Evolutionary conservation across 805 yeast genomes (phyloP), one percentile per base, ranked within the genome.

Genomic region (Spathaspora arborariae): DNA sequence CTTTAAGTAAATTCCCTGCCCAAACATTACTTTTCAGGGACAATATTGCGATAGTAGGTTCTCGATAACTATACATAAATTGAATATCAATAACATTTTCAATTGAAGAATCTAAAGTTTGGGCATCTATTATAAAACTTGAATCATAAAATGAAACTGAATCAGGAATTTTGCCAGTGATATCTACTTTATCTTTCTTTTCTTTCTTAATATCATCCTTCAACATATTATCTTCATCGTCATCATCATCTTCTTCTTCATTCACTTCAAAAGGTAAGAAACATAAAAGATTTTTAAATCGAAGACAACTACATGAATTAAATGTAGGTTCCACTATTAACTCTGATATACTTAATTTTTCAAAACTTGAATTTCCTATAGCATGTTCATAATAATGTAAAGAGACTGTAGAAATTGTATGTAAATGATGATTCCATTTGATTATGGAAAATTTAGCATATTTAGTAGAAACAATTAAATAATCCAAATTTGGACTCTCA

Each of bases 311-410:
- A 57, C 84, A 79, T 6, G 78, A 65, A 21, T 72, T 70, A 44
- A 59, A 55, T 6, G 72, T 74, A 0, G 96, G 88, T 47, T 87
- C 96, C 0, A 79, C 69, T 20, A 80, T 65, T 47, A 86, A 71
- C 7, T 67, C 65, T 0, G 86, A 66, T 5, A 64, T 61, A 44
- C 51, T 68, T 51, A 55, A 56, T 57, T 64, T 64, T 45, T 75
- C 80, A 41, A 75, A 67, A 1, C 82, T 74, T 9, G 74, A 56
- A 27, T 74, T 70, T 37, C 75, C 76, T 43, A 89, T 70, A 20
- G 80, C 79, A 39, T 80, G 78, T 56, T 92, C 97, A 63, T 91
- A 94, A 60, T 79, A 89, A 66, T 94, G 99, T 44, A 94, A 68
- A 43, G 96, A 86, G 1, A 81, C 75, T 0, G 97, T 88, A 20